Evolutionary conservation across 2,329 filamentous ascomycete genomes (phyloP).

Genomic region (Fusarium tuaranense): DNA sequence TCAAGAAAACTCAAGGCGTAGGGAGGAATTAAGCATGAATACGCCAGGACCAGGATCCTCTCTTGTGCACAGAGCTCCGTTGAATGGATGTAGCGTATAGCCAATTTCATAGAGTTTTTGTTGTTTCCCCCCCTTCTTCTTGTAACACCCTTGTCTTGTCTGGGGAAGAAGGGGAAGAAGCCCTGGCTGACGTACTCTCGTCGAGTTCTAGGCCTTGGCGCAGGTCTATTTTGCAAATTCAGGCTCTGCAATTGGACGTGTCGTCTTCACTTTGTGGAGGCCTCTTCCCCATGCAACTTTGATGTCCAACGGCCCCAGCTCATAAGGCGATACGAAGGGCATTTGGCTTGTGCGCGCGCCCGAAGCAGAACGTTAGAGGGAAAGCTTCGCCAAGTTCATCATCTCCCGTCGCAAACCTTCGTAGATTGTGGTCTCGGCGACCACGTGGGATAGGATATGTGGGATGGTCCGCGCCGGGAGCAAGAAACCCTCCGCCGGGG

Average conservation of each 20-base stretch:
- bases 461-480: slow-evolving; percentile 22
- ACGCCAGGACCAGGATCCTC: neutral
- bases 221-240: slow-evolving; percentile 25
- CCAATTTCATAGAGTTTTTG: slow-evolving; percentile 6
- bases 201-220: slow-evolving; percentile 7
- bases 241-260: slow-evolving; percentile 19
- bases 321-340: slow-evolving; percentile 26
- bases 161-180: neutral
- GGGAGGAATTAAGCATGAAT: slow-evolving; percentile 7
- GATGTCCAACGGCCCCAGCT: neutral
- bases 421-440: slow-evolving; percentile 2
- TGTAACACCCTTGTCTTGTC: neutral
- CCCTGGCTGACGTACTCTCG: slow-evolving; percentile 12
- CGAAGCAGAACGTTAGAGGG: neutral
- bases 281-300: neutral
- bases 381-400: neutral
- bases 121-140: neutral
- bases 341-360: neutral
- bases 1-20: neutral
- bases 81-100: neutral
- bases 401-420: neutral
- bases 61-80: neutral
- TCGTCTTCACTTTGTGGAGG: neutral
- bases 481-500: slow-evolving; percentile 16
- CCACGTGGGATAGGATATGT: slow-evolving; percentile 18